Percentiles rank a stretch among this genome's conserved stretches.
Conservation (phyloP, 2,329 filamentous ascomycete genomes). For the Tolypocladium endophyticum region DNA sequence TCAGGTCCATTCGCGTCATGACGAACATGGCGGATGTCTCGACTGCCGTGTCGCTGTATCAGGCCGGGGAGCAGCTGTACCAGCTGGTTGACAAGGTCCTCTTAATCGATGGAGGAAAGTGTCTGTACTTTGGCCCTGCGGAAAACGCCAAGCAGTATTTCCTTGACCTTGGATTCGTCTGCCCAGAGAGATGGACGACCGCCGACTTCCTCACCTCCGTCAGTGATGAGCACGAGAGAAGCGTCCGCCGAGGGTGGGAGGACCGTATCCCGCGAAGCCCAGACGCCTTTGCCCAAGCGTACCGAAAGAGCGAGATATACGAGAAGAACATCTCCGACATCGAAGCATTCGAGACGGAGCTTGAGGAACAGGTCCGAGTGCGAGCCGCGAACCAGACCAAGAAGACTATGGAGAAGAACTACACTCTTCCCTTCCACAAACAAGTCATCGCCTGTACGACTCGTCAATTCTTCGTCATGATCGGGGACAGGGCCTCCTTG, state of each 20-base stretch:
- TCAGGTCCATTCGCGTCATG: conserved; percentile 49
- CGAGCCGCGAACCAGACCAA: conserved; percentile 52
- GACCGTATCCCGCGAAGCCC: conserved; percentile 57
- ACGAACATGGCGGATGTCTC: conserved; percentile 64
- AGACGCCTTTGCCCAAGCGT: conserved; percentile 55
- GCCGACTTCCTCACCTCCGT: conserved; percentile 71
- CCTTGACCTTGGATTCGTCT: conserved; percentile 59
- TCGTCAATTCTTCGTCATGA: conserved; percentile 70
- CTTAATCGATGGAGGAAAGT: conserved; percentile 61
- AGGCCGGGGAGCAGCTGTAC: conserved; percentile 56
- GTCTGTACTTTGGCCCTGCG: conserved; percentile 60
- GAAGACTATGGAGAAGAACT: conserved; percentile 56
- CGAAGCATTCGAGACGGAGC: conserved; percentile 51
- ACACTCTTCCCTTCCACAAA: conserved; percentile 64
- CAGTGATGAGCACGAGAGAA: conserved; percentile 61
- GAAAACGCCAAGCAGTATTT: conserved; percentile 59
- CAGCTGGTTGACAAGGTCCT: conserved; percentile 65
- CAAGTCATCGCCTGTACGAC: conserved; percentile 63
- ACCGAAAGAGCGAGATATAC: conserved; percentile 52
- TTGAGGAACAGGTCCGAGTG: conserved; percentile 33
- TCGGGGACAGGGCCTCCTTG: conserved; percentile 63
- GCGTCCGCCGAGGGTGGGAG: conserved; percentile 56
- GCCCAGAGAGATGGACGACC: conserved; percentile 60
- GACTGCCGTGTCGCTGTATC: conserved; percentile 62
- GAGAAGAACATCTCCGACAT: conserved; percentile 51